These are phyloP conservation scores for Pyrenopolyporus hunteri DNA, from an alignment of 495 filamentous ascomycete genomes.

Conservation along the genomic window DNA sequence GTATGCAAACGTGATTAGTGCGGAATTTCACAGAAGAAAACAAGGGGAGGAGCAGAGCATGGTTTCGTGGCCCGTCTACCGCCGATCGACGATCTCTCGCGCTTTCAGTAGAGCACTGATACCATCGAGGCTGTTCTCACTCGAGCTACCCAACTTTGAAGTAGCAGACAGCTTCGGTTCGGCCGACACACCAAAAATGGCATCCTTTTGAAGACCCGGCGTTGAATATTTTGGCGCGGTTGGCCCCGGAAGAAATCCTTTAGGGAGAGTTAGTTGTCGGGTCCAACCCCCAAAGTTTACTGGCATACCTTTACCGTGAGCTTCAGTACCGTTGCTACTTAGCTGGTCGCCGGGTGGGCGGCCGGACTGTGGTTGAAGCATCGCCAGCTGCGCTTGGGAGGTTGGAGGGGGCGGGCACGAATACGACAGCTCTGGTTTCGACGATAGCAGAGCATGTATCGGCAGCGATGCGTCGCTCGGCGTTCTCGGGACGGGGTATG, in stretches of 20 bases:
- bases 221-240: slow-evolving; percentile 19
- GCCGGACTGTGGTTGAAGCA: slow-evolving; percentile 30
- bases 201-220: slow-evolving; percentile 17
- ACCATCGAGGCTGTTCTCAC: slow-evolving; percentile 47
- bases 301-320: slow-evolving; percentile 15
- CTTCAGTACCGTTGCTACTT: slow-evolving; percentile 5
- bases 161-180: slow-evolving; percentile 9
- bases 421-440: slow-evolving; percentile 42
- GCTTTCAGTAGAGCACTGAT: slow-evolving; percentile 61
- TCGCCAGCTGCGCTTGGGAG: slow-evolving; percentile 26
- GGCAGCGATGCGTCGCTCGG: slow-evolving; percentile 52
- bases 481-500: slow-evolving; percentile 45
- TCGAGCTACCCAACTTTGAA: slow-evolving; percentile 5
- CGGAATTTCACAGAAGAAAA: slow-evolving; percentile 10
- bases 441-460: slow-evolving; percentile 53
- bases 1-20: slow-evolving; percentile 28
- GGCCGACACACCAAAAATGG: slow-evolving; percentile 11
- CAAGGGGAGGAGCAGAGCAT: not conserved
- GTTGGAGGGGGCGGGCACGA: not conserved
- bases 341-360: slow-evolving; percentile 24
- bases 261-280: not conserved
- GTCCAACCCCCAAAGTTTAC: not conserved
- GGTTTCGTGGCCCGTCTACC: slow-evolving; percentile 16
- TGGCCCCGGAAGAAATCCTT: slow-evolving; percentile 15
- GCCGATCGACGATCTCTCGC: slow-evolving; percentile 60